Base-by-base conservation (phyloP, 1,284 basidiomycete species). In the Rhodotorula mucilaginosa region DNA sequence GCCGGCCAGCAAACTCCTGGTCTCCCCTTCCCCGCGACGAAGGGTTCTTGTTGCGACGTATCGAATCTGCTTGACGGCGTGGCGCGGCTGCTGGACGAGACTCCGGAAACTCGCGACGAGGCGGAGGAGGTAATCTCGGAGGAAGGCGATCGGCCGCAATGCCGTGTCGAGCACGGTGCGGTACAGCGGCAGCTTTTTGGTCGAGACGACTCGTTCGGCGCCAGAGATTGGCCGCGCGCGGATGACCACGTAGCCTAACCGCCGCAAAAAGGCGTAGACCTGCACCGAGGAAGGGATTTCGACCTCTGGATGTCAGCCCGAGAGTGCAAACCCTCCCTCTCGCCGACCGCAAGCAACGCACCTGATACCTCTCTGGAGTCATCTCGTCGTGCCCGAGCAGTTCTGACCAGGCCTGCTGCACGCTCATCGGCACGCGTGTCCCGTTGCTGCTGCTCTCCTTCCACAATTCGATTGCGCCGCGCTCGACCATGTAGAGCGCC, bases 201-300 rank as follows among this genome's bases (percentile, higher is more conserved):
- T 60, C 5, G 46, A 26, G 0, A 34, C 54, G 34, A 52, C 54
- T 0, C 58, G 57, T 18, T 65, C 62, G 23, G 54, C 39, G 57
- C 61, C 59, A 1, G 70, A 39, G 31, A 72, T 52, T 12, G 66
- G 61, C 2, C 68, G 67, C 0, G 73, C 70, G 10, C 73, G 73
- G n/a, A 64, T 92, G 10, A 98, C 88, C 5, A 89, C 87, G 81
- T 97, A 99, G 16, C 96, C 96, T 39, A 98, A 83, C 16, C 96
- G 88, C 79, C 90, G 93, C 34, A 98, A 85, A 80, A 96, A 95
- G 0, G 95, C 87, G 79, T 92, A 98, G 23, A 96, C 91, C 93
- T 96, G 64, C n/a, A 18, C n/a, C 16, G 31, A n/a, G 26, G 31
- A 34, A 19, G 13, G 49, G 52, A 5, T 16, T 16, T 49, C 21